phyloP scores from a whole-genome alignment of 768 basidiomycete genomes.

The Pisolithus marmoratus region DNA sequence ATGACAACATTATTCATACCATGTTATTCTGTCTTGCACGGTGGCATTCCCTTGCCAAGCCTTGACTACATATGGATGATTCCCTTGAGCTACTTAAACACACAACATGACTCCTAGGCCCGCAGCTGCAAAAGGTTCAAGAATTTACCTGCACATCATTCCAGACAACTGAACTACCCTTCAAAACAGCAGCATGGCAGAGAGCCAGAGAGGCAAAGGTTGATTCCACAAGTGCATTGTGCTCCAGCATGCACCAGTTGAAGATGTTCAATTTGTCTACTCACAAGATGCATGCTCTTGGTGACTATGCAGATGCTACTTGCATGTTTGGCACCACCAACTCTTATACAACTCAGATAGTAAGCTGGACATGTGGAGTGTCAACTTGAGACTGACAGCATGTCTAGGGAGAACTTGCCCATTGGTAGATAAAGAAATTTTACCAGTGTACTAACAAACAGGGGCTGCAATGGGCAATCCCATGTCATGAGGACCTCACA shows the following conservation, averaged over 20 bases:
- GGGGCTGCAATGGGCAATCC: too few species aligned
- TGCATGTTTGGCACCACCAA: constrained; percentile 30
- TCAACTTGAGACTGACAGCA: not conserved
- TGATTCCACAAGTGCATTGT: not conserved
- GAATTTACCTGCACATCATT: not conserved
- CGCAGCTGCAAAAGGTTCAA: too few species aligned
- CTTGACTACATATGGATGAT: constrained; percentile 25
- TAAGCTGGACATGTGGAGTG: constrained; percentile 8
- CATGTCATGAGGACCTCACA: too few species aligned
- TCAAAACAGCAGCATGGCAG: not conserved
- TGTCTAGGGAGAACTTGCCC: constrained; percentile 27
- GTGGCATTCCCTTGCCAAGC: constrained; percentile 30
- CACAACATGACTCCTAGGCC: not conserved
- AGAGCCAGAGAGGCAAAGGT: not conserved
- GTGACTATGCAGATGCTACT: constrained; percentile 27
- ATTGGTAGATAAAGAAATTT: constrained; percentile 20
- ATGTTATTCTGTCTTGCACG: constrained; percentile 14
- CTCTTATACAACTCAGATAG: constrained; percentile 28
- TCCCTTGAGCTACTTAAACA: not conserved
- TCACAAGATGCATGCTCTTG: constrained; percentile 32
- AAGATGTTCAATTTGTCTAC: constrained; percentile 27
- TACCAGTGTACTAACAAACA: constrained; percentile 10
- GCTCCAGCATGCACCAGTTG: not conserved
- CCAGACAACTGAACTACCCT: not conserved
- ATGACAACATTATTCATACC: not conserved